These are phyloP conservation scores for Ceriops zippeliana DNA, from an alignment of 345 rosid species.

Conservation along the genomic window DNA sequence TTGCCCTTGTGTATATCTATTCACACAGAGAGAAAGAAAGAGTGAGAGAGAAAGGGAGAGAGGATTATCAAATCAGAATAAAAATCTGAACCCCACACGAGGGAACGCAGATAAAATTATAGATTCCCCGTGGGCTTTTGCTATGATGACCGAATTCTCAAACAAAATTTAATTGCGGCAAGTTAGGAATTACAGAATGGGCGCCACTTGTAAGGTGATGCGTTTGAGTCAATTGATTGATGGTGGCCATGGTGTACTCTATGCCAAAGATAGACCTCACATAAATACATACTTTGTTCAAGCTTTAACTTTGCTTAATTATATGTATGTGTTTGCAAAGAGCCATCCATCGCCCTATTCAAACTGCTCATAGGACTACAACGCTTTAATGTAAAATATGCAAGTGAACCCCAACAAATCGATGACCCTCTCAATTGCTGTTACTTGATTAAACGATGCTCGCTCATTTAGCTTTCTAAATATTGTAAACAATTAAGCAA, in stretches of 20 bases:
- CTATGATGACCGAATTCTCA: background rate
- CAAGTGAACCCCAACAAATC: too few relatives aligned
- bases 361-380: background rate
- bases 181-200: background rate
- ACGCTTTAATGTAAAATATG: background rate
- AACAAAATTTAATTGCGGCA: background rate
- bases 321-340: conserved; percentile 9
- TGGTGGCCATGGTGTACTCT: background rate
- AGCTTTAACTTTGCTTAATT: conserved; percentile 11
- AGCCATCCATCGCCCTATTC: conserved; percentile 9
- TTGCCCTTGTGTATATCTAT: background rate
- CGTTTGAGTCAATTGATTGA: background rate
- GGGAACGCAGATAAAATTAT: conserved; percentile 20
- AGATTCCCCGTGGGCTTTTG: background rate
- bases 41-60: background rate
- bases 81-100: conserved; percentile 28
- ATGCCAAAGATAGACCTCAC: background rate
- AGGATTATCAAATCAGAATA: conserved; percentile 3
- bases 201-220: background rate
- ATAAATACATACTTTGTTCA: background rate
- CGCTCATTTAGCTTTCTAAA: conserved; percentile 11
- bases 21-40: background rate
- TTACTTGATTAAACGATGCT: background rate
- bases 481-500: conserved; percentile 14
- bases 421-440: too few relatives aligned